Conservation (phyloP, 371 early-diverging fungal genomes). For the Rhizopus arrhizus region DNA sequence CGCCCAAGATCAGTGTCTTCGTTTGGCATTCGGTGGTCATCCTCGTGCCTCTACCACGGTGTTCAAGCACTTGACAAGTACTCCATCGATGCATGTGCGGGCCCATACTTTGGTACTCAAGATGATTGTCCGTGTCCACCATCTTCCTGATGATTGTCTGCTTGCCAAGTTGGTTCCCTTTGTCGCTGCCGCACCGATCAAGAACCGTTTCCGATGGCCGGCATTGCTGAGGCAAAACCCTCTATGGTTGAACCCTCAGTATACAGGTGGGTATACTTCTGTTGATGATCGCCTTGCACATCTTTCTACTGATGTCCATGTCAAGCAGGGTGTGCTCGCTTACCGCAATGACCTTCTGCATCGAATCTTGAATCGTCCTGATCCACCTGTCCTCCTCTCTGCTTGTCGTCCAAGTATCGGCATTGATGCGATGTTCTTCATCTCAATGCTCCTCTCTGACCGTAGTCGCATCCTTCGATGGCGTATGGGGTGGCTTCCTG, state of each 20-base stretch:
- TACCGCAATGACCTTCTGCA: background rate
- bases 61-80: background rate
- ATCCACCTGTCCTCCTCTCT: background rate
- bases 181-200: background rate
- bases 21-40: background rate
- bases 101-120: background rate
- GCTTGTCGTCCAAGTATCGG: background rate
- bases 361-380: too few species aligned
- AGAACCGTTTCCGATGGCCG: background rate
- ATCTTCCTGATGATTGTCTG: background rate
- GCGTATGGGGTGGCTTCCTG: constrained; percentile 24
- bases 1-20: background rate
- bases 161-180: background rate
- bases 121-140: background rate
- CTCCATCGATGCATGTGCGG: background rate
- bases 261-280: background rate
- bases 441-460: background rate
- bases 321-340: background rate
- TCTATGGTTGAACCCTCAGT: background rate
- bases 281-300: background rate
- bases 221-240: background rate
- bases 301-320: background rate
- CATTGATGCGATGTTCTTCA: constrained; percentile 1
- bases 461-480: constrained; percentile 18
- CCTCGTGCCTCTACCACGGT: background rate